Conservation (phyloP, 1,139 yeast genomes). For the Yarrowia galli region DNA sequence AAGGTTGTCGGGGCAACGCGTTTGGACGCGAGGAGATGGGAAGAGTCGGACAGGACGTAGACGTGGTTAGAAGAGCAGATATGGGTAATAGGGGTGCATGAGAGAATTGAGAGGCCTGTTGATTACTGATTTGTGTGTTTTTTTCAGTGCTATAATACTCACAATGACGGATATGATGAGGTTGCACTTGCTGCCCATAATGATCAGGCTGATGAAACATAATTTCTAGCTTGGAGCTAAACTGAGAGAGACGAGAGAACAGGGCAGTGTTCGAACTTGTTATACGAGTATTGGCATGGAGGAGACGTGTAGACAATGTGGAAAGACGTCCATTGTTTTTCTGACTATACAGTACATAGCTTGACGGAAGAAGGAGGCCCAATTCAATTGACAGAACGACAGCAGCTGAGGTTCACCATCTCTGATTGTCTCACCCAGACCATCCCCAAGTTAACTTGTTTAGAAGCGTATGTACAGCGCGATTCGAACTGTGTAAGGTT, state of each 20-base stretch:
- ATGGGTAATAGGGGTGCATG: background rate
- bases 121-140: background rate
- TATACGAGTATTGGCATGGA: no score
- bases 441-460: background rate
- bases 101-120: background rate
- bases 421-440: no score
- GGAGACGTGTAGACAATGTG: no score
- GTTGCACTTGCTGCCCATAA: no score
- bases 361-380: no score
- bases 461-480: background rate
- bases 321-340: no score
- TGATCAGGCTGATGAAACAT: conserved; percentile 1
- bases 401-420: no score
- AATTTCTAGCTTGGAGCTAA: background rate
- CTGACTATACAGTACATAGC: no score
- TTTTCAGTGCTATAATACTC: no score
- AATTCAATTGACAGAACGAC: no score
- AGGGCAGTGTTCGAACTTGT: background rate
- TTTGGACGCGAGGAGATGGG: background rate
- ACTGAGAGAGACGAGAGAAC: background rate
- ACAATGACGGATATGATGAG: no score
- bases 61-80: background rate
- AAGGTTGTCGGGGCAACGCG: conserved; percentile 34
- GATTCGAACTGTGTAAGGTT: conserved; percentile 11
- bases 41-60: no score